phyloP scores from a whole-genome alignment of 2,329 filamentous ascomycete genomes.

The Talaromyces albobiverticillius region DNA sequence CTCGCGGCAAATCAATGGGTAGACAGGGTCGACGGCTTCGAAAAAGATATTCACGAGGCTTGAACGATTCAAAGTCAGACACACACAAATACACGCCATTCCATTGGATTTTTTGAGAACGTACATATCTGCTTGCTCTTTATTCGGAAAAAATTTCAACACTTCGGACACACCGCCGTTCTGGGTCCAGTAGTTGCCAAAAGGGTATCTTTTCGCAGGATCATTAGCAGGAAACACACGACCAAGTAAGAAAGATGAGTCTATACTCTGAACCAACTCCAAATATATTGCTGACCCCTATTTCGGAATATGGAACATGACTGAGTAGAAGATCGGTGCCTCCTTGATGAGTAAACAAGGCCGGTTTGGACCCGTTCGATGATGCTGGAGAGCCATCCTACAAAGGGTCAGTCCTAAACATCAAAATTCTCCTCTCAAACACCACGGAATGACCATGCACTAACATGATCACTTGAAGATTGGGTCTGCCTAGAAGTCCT shows the following conservation, averaged over 20 bases:
- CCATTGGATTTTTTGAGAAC: neutral
- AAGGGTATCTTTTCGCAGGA: constrained; percentile 11
- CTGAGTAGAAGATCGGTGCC: constrained; percentile 15
- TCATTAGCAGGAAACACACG: neutral
- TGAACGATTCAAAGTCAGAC: neutral
- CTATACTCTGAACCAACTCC: constrained; percentile 14
- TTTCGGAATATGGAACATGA: constrained; percentile 12
- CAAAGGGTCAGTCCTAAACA: neutral
- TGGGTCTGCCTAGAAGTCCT: constrained; percentile 4
- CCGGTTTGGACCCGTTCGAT: constrained; percentile 10
- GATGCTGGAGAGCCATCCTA: constrained; percentile 10
- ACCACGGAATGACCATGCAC: neutral
- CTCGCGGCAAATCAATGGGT: constrained; percentile 12
- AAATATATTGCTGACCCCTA: constrained; percentile 11
- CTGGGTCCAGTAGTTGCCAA: constrained; percentile 15
- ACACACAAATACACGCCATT: neutral
- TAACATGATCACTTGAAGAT: constrained; percentile 8
- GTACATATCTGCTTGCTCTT: constrained; percentile 17
- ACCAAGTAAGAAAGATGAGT: neutral
- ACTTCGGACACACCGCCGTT: constrained; percentile 15
- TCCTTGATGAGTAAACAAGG: constrained; percentile 13
- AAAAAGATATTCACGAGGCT: constrained; percentile 15
- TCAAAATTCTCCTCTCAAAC: neutral
- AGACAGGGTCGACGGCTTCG: constrained; percentile 15
- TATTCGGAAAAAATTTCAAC: constrained; percentile 10